These are phyloP conservation scores for Actinidia arguta DNA, from an alignment of 179 eudicot genomes.

Conservation along the genomic window DNA sequence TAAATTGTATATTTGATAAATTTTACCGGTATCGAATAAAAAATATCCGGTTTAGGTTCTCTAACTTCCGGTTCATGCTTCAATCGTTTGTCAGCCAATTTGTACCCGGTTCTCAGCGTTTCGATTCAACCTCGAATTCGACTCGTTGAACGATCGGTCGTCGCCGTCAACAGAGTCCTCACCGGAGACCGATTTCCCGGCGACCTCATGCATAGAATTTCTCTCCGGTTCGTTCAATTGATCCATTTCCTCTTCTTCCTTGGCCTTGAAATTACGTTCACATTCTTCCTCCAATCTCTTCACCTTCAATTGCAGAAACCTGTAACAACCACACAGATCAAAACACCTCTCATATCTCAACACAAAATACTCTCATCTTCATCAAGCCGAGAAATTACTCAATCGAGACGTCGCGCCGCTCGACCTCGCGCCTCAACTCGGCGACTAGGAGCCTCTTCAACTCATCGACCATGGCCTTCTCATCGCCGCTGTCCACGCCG, in stretches of 20 bases:
- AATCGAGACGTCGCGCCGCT: slow-evolving; percentile 57
- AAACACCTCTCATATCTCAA: slow-evolving; percentile 34
- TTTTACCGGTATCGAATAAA: slow-evolving; percentile 21
- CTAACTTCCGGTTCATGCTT: slow-evolving; percentile 18
- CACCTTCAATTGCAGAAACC: slow-evolving; percentile 57
- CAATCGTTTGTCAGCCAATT: neutral
- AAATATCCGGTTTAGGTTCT: slow-evolving; percentile 6
- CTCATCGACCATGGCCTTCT: slow-evolving; percentile 40
- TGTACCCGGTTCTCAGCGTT: slow-evolving; percentile 23
- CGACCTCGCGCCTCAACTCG: slow-evolving; percentile 48
- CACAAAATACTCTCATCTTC: neutral
- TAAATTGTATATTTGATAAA: no score
- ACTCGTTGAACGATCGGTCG: slow-evolving; percentile 55
- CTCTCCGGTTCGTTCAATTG: slow-evolving; percentile 31
- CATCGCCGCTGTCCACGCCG: slow-evolving; percentile 6
- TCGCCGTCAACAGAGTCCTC: slow-evolving; percentile 15
- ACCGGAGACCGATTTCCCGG: slow-evolving; percentile 26
- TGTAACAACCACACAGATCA: slow-evolving; percentile 19
- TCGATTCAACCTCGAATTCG: slow-evolving; percentile 36
- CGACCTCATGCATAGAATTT: slow-evolving; percentile 19
- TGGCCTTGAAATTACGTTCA: slow-evolving; percentile 21
- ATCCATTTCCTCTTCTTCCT: slow-evolving; percentile 32
- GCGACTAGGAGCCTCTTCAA: slow-evolving; percentile 50
- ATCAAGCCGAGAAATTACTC: slow-evolving; percentile 31
- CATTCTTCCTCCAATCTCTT: slow-evolving; percentile 54